phyloP scores from a whole-genome alignment of 164 flowering plant species.

The Cinnamomum micranthum region DNA sequence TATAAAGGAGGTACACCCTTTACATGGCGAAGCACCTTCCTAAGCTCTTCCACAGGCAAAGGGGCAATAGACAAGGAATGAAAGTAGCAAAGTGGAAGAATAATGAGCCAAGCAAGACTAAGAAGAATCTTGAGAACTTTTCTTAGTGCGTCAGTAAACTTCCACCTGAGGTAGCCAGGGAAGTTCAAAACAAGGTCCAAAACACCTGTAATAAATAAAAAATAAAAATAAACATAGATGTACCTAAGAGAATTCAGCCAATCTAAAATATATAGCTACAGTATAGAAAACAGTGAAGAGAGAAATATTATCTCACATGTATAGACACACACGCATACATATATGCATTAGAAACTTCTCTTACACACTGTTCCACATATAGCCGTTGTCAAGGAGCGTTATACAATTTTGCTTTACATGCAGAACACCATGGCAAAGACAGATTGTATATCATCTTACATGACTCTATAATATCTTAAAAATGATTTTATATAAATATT shows the following conservation, averaged over 20 bases:
- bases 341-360: too few relatives aligned
- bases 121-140: constrained; percentile 70
- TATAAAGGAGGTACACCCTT: constrained; percentile 80
- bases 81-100: constrained; percentile 71
- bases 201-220: constrained; percentile 45
- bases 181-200: constrained; percentile 82
- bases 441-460: too few relatives aligned
- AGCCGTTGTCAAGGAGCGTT: too few relatives aligned
- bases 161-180: constrained; percentile 87
- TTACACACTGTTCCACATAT: too few relatives aligned
- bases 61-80: constrained; percentile 37
- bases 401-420: too few relatives aligned
- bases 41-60: constrained; percentile 30
- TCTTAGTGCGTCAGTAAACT: constrained; percentile 73
- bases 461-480: too few relatives aligned
- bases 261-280: too few relatives aligned
- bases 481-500: too few relatives aligned
- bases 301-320: too few relatives aligned
- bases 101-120: constrained; percentile 72
- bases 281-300: too few relatives aligned
- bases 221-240: not conserved
- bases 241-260: not conserved
- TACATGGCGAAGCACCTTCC: constrained; percentile 40
- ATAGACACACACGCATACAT: too few relatives aligned
- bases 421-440: too few relatives aligned